Base-by-base conservation (phyloP, 495 filamentous ascomycete species). In the Daldinia caldariorum region DNA sequence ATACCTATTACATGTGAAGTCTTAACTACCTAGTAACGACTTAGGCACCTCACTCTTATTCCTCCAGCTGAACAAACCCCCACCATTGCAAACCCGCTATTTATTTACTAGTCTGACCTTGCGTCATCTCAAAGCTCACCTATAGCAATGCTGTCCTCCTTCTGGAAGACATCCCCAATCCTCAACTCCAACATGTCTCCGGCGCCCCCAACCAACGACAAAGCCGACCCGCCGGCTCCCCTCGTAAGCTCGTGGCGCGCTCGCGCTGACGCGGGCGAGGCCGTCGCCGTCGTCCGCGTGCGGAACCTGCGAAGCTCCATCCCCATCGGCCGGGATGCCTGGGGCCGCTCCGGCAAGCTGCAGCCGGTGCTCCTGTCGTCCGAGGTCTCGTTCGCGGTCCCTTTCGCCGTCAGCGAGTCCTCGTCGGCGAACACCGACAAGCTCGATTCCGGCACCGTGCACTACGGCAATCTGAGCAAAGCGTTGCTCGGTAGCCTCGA, bases 391-490 rank as follows among this genome's bases (percentile, higher is more conserved):
- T 81, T 90, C 35, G 67, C 71, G 6, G 37, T 64, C 1, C 74
- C 82, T 1, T 89, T 90, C 74, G 70, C 75, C 12, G 76, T 80
- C 14, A 49, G 22, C 3, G 82, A 86, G 1, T 80, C 84, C 2
- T 20, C 51, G 2, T 64, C 74, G 0, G 60, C 67, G 16, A 87
- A 90, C 73, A 49, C 69, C 50, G 67, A 72, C 29, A 63, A 62
- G 7, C 78, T 90, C 9, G 81, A 85, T 45, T 58, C 57, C 13
- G 86, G 83, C 57, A 90, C 88, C 8, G 82, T 89, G 26, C 83
- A 90, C 75, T 90, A 90, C 72, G 88, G 88, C 20, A 82, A 63
- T 26, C 74, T 90, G 18, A 85, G 83, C 74, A 89, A 89, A 74
- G 72, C 74, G 4, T 80, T 90, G 14, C 67, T 85, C 0, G 66